Percentiles rank a stretch among this genome's conserved stretches.
These are phyloP conservation scores for Cyberlindnera maritima DNA, from an alignment of 805 yeast species.

Conservation along the genomic window DNA sequence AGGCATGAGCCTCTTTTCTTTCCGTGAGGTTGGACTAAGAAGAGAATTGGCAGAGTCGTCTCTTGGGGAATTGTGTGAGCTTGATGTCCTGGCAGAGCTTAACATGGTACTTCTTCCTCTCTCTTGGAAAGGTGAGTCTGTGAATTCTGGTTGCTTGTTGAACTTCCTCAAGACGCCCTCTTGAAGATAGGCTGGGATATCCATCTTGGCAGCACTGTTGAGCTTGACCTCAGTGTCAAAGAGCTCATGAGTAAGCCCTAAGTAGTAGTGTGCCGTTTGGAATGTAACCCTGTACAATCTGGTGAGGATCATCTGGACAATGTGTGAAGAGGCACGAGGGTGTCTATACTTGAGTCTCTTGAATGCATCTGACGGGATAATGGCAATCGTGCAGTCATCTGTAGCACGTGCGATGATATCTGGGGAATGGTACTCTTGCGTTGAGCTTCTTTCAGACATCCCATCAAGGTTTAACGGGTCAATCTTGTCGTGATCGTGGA, in stretches of 20 bases:
- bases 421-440: slow-evolving; percentile 10
- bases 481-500: slow-evolving; percentile 11
- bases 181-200: slow-evolving; percentile 62
- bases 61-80: slow-evolving; percentile 1
- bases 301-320: slow-evolving; percentile 87
- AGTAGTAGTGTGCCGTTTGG: slow-evolving; percentile 82
- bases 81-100: slow-evolving; percentile 2
- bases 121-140: not conserved
- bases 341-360: slow-evolving; percentile 64
- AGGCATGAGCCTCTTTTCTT: slow-evolving; percentile 13
- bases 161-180: slow-evolving; percentile 52
- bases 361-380: slow-evolving; percentile 85
- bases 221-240: slow-evolving; percentile 69
- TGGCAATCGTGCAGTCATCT: slow-evolving; percentile 78
- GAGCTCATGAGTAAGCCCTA: slow-evolving; percentile 81
- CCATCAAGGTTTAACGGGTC: slow-evolving; percentile 21
- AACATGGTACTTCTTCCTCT: slow-evolving; percentile 17
- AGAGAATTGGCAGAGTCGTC: slow-evolving; percentile 9
- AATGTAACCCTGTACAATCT: slow-evolving; percentile 87
- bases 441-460: not conserved
- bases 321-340: slow-evolving; percentile 90
- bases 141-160: slow-evolving; percentile 21
- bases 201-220: slow-evolving; percentile 46
- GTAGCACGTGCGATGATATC: slow-evolving; percentile 71
- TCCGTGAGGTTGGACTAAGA: slow-evolving; percentile 17